Conservation (phyloP, 805 yeast species). For the Saccharomycopsis fermentans region DNA sequence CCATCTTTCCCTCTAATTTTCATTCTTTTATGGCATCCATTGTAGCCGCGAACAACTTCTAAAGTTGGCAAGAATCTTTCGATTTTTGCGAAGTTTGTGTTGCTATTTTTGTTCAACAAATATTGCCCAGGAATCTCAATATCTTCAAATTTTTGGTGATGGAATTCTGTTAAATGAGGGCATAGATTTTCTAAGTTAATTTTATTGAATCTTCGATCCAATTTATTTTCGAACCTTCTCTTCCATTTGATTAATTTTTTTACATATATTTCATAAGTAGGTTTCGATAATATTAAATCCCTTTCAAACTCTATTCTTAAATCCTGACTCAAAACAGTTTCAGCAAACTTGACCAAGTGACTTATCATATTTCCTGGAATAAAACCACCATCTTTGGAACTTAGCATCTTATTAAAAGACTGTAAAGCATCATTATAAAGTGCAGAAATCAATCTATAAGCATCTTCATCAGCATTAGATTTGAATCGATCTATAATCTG, state of each 20-base stretch:
- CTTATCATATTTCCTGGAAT: conserved; percentile 88
- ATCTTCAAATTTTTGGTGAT: conserved; percentile 95
- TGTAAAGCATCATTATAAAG: conserved; percentile 88
- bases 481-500: conserved; percentile 92
- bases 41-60: conserved; percentile 81
- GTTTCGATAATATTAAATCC: conserved; percentile 80
- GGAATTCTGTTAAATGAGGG: conserved; percentile 94
- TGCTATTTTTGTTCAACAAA: conserved; percentile 75
- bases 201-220: conserved; percentile 72
- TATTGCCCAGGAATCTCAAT: conserved; percentile 97
- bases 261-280: conserved; percentile 81
- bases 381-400: conserved; percentile 79
- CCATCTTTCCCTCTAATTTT: conserved; percentile 93
- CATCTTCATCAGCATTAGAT: conserved; percentile 90
- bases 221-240: conserved; percentile 80
- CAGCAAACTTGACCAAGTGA: conserved; percentile 81
- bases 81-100: conserved; percentile 83
- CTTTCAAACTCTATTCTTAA: conserved; percentile 83
- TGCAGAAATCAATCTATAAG: conserved; percentile 88
- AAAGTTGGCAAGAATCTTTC: conserved; percentile 86
- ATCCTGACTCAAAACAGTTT: conserved; percentile 81
- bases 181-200: conserved; percentile 83
- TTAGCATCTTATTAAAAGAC: conserved; percentile 73
- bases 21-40: conserved; percentile 80
- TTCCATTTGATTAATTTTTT: conserved; percentile 83